A percentile compares a stretch with the other conserved stretches of the same genome.
These are phyloP conservation scores for Colletotrichum sansevieriae DNA, from an alignment of 2,329 filamentous ascomycete genomes.

Conservation along the genomic window DNA sequence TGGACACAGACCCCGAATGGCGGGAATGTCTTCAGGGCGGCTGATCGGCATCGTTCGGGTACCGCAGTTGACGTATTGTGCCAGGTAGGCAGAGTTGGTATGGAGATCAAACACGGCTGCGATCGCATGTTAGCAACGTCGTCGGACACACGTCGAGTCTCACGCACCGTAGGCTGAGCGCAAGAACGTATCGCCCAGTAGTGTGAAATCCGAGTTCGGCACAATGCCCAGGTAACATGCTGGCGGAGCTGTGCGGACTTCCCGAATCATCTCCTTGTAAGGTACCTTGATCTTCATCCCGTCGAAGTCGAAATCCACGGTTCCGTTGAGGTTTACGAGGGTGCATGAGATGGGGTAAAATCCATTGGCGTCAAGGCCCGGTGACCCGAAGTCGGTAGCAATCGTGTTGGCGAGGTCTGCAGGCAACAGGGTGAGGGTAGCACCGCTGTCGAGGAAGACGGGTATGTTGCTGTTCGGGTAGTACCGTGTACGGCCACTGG, in stretches of 20 bases:
- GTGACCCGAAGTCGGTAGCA: conserved; percentile 62
- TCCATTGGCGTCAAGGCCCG: conserved; percentile 53
- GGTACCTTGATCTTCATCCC: conserved; percentile 63
- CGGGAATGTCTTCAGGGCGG: conserved; percentile 32
- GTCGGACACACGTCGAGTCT: not conserved
- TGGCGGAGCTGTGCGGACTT: conserved; percentile 46
- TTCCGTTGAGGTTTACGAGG: conserved; percentile 55
- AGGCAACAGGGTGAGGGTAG: conserved; percentile 77
- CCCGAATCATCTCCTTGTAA: conserved; percentile 62
- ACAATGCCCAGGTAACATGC: conserved; percentile 65
- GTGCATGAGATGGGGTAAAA: conserved; percentile 63
- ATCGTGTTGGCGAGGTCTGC: conserved; percentile 64
- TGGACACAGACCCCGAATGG: conserved; percentile 32
- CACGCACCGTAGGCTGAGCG: conserved; percentile 65
- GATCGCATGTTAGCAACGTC: not conserved
- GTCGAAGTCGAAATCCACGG: conserved; percentile 63
- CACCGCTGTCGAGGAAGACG: conserved; percentile 79
- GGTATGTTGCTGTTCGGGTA: conserved; percentile 55
- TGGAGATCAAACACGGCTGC: conserved; percentile 66
- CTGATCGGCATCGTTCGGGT: conserved; percentile 45
- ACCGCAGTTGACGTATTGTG: conserved; percentile 65
- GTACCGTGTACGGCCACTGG: conserved; percentile 49
- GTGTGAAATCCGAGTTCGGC: conserved; percentile 59
- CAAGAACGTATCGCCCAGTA: conserved; percentile 72
- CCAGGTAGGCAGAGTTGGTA: conserved; percentile 61